Percentiles rank a stretch among this genome's conserved stretches.
Evolutionary conservation across 2,329 filamentous ascomycete genomes (phyloP).

Genomic region (Nigrospora oryzae): DNA sequence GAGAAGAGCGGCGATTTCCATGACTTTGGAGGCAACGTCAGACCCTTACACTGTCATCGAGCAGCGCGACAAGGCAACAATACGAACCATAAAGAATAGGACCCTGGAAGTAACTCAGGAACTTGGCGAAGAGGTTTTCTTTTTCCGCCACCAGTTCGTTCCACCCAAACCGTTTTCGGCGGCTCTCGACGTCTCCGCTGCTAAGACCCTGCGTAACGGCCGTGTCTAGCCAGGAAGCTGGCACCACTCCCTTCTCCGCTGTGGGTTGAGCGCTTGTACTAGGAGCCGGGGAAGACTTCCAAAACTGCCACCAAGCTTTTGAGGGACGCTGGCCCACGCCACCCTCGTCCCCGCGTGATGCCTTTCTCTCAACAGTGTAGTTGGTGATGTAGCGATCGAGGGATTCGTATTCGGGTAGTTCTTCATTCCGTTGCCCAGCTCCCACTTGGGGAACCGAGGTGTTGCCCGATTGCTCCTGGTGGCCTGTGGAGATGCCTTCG

Average conservation of each 20-base stretch:
- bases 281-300: conserved; percentile 24
- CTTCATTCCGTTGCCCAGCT: not conserved
- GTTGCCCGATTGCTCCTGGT: too few species aligned
- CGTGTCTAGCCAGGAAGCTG: conserved; percentile 58
- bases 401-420: conserved; percentile 21
- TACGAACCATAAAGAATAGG: conserved; percentile 64
- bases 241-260: conserved; percentile 32
- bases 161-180: conserved; percentile 56
- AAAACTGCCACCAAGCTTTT: conserved; percentile 49
- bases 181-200: conserved; percentile 44
- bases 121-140: conserved; percentile 62
- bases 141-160: conserved; percentile 65
- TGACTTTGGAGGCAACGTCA: conserved; percentile 35
- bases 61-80: too few species aligned
- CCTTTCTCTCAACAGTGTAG: conserved; percentile 17
- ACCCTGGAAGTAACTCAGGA: conserved; percentile 64
- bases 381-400: conserved; percentile 24
- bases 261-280: not conserved
- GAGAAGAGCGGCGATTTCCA: conserved; percentile 66
- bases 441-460: too few species aligned
- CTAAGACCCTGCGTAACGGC: conserved; percentile 55
- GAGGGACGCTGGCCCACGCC: conserved; percentile 24
- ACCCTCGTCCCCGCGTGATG: conserved; percentile 10
- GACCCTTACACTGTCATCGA: not conserved
- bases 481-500: too few species aligned